phyloP scores from a whole-genome alignment of 208 protist species.

The Crithidia expoeki region DNA sequence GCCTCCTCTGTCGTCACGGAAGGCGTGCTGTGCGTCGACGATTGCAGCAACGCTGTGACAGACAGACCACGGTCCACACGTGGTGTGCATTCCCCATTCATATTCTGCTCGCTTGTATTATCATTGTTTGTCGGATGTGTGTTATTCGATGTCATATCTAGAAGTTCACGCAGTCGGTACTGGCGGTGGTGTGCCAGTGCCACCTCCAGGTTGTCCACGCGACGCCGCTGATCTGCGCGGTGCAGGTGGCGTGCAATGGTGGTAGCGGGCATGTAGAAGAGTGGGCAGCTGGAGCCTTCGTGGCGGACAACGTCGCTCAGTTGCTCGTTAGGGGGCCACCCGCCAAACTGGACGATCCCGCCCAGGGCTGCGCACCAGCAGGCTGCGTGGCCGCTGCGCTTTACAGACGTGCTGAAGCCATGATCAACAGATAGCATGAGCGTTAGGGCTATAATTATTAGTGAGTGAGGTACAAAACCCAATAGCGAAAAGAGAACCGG shows the following conservation, averaged over 20 bases:
- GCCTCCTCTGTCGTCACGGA: constrained; percentile 22
- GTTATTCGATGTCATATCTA: not conserved
- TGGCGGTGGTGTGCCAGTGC: constrained; percentile 20
- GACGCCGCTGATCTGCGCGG: constrained; percentile 37
- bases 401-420: constrained; percentile 43
- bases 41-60: not conserved
- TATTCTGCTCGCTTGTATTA: not conserved
- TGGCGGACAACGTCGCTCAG: constrained; percentile 38
- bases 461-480: too few relatives aligned
- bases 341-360: constrained; percentile 61
- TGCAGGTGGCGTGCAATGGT: constrained; percentile 35
- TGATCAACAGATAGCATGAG: constrained; percentile 44
- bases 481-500: too few relatives aligned
- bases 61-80: not conserved
- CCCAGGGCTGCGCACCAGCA: constrained; percentile 48
- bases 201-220: constrained; percentile 1
- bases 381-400: constrained; percentile 46
- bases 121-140: not conserved
- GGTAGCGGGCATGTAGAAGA: constrained; percentile 39
- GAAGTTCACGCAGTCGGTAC: constrained; percentile 10
- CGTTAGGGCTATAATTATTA: too few relatives aligned
- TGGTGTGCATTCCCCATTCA: not conserved
- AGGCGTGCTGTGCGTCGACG: not conserved
- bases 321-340: constrained; percentile 48
- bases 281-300: constrained; percentile 40